phyloP scores from a whole-genome alignment of 1,284 basidiomycete genomes.

The Trametes hirsuta region DNA sequence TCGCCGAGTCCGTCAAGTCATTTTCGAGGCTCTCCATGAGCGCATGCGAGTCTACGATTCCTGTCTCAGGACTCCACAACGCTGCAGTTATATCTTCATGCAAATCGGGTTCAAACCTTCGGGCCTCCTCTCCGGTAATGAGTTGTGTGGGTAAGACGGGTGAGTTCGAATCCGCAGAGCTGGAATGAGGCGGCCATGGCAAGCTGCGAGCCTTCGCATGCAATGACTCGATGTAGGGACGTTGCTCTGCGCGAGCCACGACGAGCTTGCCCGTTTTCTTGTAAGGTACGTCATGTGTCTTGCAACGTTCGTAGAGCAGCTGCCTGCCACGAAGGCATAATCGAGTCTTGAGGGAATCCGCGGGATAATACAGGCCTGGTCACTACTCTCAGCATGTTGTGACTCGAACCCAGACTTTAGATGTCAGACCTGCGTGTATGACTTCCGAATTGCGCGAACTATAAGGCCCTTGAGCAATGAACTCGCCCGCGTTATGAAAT shows the following conservation, averaged over 20 bases:
- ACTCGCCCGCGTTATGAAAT: neutral
- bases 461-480: neutral
- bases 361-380: slow-evolving; percentile 81
- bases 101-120: slow-evolving; percentile 82
- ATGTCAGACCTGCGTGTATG: slow-evolving; percentile 79
- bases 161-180: slow-evolving; percentile 23
- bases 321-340: slow-evolving; percentile 89
- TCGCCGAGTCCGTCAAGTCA: slow-evolving; percentile 74
- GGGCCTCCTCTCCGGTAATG: slow-evolving; percentile 73
- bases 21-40: slow-evolving; percentile 81
- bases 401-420: neutral
- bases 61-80: slow-evolving; percentile 85
- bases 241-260: slow-evolving; percentile 72
- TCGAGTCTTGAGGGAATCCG: slow-evolving; percentile 83
- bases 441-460: slow-evolving; percentile 97
- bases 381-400: neutral
- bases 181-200: slow-evolving; percentile 50
- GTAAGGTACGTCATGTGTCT: slow-evolving; percentile 65
- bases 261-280: slow-evolving; percentile 88
- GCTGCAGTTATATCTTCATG: slow-evolving; percentile 73
- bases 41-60: slow-evolving; percentile 89
- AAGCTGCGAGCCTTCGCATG: slow-evolving; percentile 64
- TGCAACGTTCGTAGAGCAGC: slow-evolving; percentile 83
- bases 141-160: slow-evolving; percentile 67
- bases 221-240: slow-evolving; percentile 70